Percentiles rank a stretch among this genome's conserved stretches.
Conservation (phyloP, 306 rosid genomes). For the Crataegus laevigata region DNA sequence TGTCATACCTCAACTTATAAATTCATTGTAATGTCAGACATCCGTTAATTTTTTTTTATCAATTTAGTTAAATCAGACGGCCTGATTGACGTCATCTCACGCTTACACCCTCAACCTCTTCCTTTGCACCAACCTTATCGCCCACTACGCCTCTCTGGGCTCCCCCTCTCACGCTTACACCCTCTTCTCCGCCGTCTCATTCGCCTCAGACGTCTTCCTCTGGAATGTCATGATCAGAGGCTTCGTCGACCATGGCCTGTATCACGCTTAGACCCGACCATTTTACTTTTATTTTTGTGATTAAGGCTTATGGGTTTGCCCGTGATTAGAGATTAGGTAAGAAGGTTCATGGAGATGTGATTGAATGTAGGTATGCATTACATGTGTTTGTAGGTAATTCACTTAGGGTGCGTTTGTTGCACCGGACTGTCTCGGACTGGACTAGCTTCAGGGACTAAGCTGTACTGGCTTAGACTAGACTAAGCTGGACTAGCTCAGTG, state of each 20-base stretch:
- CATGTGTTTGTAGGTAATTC: conserved; percentile 31
- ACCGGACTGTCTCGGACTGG: too few species aligned
- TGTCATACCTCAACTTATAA: too few species aligned
- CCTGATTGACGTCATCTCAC: too few species aligned
- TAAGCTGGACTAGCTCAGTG: too few species aligned
- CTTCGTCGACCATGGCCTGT: conserved; percentile 25
- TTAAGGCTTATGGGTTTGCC: conserved; percentile 30
- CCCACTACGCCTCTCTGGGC: conserved; percentile 31
- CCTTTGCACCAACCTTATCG: conserved; percentile 36
- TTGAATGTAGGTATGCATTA: conserved; percentile 10
- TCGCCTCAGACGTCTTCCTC: conserved; percentile 12
- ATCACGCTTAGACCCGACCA: conserved; percentile 24
- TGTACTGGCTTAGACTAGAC: too few species aligned
- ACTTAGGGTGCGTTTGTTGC: too few species aligned
- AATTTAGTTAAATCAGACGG: too few species aligned
- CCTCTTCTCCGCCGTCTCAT: conserved; percentile 20
- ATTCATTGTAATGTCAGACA: too few species aligned
- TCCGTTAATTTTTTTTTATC: too few species aligned
- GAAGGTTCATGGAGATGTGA: conserved; percentile 18
- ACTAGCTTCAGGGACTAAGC: too few species aligned
- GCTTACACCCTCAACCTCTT: conserved; percentile 17
- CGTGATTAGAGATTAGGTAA: conserved; percentile 10
- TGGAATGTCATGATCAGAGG: conserved; percentile 44
- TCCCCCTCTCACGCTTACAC: conserved; percentile 25
- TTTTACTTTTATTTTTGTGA: conserved; percentile 32